Evolutionary conservation across 139 green algal species (phyloP).

Genomic region (Gonium pectorale): DNA sequence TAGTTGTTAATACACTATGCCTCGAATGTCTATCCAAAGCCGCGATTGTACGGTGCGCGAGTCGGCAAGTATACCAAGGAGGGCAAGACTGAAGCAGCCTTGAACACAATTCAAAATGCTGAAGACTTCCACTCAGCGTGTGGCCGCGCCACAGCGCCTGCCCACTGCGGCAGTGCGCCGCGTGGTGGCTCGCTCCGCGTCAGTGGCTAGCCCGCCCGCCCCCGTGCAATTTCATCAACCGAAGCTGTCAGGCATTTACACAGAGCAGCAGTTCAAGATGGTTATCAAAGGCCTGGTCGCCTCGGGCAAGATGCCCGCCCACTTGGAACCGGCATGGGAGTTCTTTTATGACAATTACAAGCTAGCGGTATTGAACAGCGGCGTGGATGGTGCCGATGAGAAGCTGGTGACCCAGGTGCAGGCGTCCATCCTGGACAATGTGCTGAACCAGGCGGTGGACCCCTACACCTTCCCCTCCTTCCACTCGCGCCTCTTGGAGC

Average conservation of each 20-base stretch:
- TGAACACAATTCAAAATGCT: slow-evolving; percentile 25
- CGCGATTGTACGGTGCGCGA: too few relatives aligned
- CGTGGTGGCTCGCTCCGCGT: too few relatives aligned
- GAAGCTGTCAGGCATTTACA: not conserved
- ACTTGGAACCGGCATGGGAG: slow-evolving; percentile 73
- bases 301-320: slow-evolving; percentile 58
- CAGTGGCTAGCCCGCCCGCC: too few relatives aligned
- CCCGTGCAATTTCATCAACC: slow-evolving; percentile 28
- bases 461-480: slow-evolving; percentile 93
- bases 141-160: not conserved
- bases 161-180: not conserved
- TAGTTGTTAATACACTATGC: too few relatives aligned
- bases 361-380: slow-evolving; percentile 72
- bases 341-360: slow-evolving; percentile 94
- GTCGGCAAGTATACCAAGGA: too few relatives aligned
- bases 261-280: slow-evolving; percentile 74
- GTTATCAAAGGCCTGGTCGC: slow-evolving; percentile 66
- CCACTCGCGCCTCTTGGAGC: slow-evolving; percentile 89
- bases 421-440: slow-evolving; percentile 65
- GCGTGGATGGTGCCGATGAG: slow-evolving; percentile 62
- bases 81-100: too few relatives aligned
- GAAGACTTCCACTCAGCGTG: not conserved
- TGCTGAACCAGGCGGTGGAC: slow-evolving; percentile 66
- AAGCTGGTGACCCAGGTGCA: slow-evolving; percentile 78
- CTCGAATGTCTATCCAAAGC: too few relatives aligned